phyloP scores from a whole-genome alignment of 202 grass and related monocot genomes.

The Alloteropsis angusta region DNA sequence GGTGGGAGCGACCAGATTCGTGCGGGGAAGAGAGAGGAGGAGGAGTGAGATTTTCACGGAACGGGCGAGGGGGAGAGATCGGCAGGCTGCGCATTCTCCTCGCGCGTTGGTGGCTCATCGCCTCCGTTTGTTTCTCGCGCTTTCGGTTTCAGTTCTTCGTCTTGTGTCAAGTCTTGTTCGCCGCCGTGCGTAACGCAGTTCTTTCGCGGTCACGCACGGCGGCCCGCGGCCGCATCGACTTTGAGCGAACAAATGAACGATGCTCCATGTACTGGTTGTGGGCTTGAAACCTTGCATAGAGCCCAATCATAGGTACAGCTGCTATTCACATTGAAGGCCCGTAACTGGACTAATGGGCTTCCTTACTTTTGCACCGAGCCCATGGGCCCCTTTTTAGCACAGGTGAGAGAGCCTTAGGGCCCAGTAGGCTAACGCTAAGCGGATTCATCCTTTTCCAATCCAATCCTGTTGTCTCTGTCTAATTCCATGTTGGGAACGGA shows the following conservation, averaged over 20 bases:
- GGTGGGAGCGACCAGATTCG: neutral
- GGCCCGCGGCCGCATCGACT: too few relatives aligned
- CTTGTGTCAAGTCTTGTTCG: neutral
- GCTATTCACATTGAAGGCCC: neutral
- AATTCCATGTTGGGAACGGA: neutral
- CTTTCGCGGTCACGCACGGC: too few relatives aligned
- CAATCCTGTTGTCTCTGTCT: neutral
- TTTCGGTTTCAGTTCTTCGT: neutral
- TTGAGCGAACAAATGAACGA: too few relatives aligned
- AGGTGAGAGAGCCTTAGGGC: neutral
- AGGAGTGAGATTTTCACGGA: neutral
- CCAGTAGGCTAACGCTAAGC: neutral
- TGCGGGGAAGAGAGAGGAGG: neutral
- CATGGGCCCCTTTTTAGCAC: neutral
- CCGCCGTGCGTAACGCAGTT: neutral
- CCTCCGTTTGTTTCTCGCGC: neutral
- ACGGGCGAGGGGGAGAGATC: neutral
- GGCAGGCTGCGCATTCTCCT: conserved; percentile 31
- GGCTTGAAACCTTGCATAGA: too few relatives aligned
- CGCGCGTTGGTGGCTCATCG: conserved; percentile 16
- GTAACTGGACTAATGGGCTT: neutral
- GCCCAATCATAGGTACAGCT: too few relatives aligned
- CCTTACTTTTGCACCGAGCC: neutral
- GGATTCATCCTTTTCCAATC: neutral
- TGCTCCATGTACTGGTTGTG: too few relatives aligned